Base-by-base conservation (phyloP, 345 rosid species). In the Acer saccharum region DNA sequence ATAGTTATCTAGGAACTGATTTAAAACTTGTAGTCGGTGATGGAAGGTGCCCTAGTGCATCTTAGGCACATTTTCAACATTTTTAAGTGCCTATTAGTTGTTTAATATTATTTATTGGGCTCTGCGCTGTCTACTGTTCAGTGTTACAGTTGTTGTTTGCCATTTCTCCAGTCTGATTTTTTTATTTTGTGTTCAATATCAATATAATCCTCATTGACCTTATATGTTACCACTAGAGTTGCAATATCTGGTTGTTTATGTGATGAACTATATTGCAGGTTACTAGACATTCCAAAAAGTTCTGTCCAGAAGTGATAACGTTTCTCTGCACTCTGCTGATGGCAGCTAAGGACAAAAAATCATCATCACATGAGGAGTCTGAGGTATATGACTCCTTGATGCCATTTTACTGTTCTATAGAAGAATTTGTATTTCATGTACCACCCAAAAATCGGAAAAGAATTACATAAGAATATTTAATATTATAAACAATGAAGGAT, bases 221-320 rank as follows among this genome's bases (percentile, higher is more conserved):
- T 44, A n/a, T 65, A 7, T 70, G 52, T 27, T 76, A 39, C 32
- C 50, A 25, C 13, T 25, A n/a, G 25, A 39, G 7, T 68, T 60
- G 50, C 25, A 11, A 17, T 67, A 66, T 57, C 68, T 17, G 39
- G 70, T 63, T 16, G 17, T 80, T 74, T 23, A 69, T 35, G 20
- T 80, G 54, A 64, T 79, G 46, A 69, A 65, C 41, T 65, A 27
- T 74, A 35, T 65, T 78, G 79, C 81, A 94, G 98, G 86, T 90
- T 39, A 81, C 85, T 54, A 92, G 84, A 81, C 91, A 91, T 75
- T 90, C 99, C 67, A 74, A 77, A 80, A 96, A 90, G 84, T 94
- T 91, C 77, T 94, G 93, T 75, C 97, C 98, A 10, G 99, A 94
- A 81, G 99, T 93, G 77, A 83, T 92, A 52, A 50, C 88, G 81